These are phyloP conservation scores for Tetrahymena thermophila DNA, from an alignment of 73 alveolate genomes.

Conservation along the genomic window DNA sequence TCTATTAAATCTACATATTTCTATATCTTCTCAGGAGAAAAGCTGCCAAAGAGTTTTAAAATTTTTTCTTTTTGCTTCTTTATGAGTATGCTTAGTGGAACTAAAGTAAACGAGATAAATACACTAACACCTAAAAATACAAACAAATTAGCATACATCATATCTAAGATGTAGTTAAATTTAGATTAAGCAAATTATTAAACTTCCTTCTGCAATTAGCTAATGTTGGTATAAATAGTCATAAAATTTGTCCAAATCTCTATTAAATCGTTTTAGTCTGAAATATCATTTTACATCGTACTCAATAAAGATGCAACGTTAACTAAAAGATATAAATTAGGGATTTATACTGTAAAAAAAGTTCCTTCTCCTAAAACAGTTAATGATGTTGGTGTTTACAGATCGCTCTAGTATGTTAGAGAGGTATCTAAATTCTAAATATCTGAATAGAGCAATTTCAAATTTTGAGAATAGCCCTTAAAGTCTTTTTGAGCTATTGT, in stretches of 20 bases:
- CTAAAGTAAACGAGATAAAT: background rate
- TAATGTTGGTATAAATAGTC: background rate
- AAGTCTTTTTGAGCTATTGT: background rate
- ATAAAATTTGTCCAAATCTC: background rate
- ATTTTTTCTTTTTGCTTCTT: background rate
- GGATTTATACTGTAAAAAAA: background rate
- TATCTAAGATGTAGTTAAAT: background rate
- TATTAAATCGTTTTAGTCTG: background rate
- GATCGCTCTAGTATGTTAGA: background rate
- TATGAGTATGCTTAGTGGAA: background rate
- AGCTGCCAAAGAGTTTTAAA: background rate
- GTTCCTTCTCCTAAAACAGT: background rate
- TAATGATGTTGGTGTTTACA: background rate
- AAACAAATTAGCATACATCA: background rate
- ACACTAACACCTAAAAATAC: background rate
- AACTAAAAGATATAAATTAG: background rate
- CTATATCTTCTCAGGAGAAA: background rate
- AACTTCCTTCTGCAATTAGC: background rate
- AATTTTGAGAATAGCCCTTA: background rate
- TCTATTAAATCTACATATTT: background rate
- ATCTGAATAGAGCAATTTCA: background rate
- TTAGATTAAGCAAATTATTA: background rate
- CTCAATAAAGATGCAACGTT: background rate
- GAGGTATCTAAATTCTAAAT: no score
- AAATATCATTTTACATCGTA: background rate